phyloP scores from a whole-genome alignment of 2,329 filamentous ascomycete genomes.

The Trichoderma atrobrunneum region DNA sequence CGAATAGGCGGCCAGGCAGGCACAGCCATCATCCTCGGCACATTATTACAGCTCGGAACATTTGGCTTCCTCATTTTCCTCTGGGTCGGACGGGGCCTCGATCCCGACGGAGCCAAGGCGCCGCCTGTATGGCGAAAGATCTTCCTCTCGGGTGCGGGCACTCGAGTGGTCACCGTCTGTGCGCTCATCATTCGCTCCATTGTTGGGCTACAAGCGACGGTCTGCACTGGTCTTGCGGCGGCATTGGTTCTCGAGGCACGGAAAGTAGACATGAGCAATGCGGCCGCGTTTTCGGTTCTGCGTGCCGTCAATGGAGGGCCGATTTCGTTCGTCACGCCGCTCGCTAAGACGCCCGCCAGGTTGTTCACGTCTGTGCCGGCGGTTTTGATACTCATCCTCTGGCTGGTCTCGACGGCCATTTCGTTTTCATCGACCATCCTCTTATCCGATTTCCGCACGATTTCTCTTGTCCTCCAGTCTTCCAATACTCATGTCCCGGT shows the following conservation, averaged over 20 bases:
- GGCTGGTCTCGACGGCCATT: background rate
- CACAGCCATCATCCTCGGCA: background rate
- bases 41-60: background rate
- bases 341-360: background rate
- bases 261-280: background rate
- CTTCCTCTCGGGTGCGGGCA: background rate
- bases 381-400: background rate
- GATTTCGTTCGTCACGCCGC: background rate
- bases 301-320: background rate
- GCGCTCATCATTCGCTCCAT: background rate
- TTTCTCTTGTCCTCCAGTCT: background rate
- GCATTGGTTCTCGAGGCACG: background rate
- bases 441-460: background rate
- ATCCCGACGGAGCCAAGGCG: background rate
- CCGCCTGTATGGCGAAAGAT: background rate
- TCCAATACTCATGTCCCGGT: background rate
- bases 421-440: background rate
- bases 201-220: background rate
- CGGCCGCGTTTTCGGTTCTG: background rate
- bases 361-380: background rate
- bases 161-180: background rate
- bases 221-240: background rate
- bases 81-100: background rate
- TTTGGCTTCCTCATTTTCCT: background rate
- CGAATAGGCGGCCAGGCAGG: background rate